Conservation (phyloP, 2,329 filamentous ascomycete species). For the Exserohilum rostratum region DNA sequence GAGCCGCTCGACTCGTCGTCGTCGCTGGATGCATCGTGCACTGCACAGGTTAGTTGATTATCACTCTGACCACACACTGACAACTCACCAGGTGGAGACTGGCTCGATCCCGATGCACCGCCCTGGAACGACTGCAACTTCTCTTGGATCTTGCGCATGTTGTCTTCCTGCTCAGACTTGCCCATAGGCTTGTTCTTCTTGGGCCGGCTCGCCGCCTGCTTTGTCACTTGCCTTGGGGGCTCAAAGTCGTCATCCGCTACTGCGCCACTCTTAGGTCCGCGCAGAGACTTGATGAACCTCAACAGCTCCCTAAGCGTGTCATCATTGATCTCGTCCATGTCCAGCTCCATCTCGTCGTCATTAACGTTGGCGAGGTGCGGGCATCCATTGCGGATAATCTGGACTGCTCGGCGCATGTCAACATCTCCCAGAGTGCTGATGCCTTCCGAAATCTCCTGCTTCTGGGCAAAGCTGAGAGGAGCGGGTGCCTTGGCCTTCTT, state of each 20-base stretch:
- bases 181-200: conserved; percentile 82
- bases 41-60: conserved; percentile 30
- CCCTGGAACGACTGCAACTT: conserved; percentile 55
- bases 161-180: conserved; percentile 72
- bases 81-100: conserved; percentile 51
- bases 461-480: conserved; percentile 78
- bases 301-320: conserved; percentile 62
- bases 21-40: conserved; percentile 57
- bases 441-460: conserved; percentile 86
- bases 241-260: conserved; percentile 58
- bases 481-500: conserved; percentile 62
- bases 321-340: conserved; percentile 65
- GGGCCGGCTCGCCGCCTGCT: conserved; percentile 57
- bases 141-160: conserved; percentile 67
- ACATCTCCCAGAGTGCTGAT: conserved; percentile 79
- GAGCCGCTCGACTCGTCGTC: conserved; percentile 57
- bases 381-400: conserved; percentile 86
- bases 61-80: conserved; percentile 14
- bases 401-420: conserved; percentile 80
- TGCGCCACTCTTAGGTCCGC: conserved; percentile 43
- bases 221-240: conserved; percentile 47
- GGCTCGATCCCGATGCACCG: conserved; percentile 52
- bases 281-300: conserved; percentile 57
- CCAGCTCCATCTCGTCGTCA: conserved; percentile 68
- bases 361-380: conserved; percentile 66